Conservation (phyloP, 1,284 basidiomycete genomes). For the Neolentinus lepideus region DNA sequence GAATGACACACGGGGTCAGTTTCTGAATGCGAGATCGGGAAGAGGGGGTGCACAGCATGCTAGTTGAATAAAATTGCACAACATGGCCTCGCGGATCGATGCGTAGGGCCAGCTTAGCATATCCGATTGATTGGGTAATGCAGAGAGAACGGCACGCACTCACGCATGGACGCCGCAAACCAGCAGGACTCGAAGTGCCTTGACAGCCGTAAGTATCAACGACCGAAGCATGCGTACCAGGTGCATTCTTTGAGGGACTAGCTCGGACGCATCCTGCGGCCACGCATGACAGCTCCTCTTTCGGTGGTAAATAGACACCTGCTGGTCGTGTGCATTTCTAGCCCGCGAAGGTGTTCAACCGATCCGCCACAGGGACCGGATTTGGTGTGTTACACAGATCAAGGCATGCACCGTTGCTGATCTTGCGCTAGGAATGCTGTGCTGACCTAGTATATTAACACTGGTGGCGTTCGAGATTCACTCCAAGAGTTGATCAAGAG, state of each 20-base stretch:
- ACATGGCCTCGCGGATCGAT: no score
- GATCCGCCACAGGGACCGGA: background rate
- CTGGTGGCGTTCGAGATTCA: background rate
- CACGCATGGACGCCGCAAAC: no score
- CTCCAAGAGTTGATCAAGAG: background rate
- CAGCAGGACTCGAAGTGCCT: background rate
- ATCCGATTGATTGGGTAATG: no score
- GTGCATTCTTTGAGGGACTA: background rate
- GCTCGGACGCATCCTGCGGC: background rate
- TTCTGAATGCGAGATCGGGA: no score
- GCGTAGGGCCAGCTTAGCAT: no score
- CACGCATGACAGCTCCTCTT: background rate
- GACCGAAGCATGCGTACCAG: background rate
- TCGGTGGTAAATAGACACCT: background rate
- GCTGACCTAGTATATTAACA: background rate
- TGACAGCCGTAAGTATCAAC: background rate
- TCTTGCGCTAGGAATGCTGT: background rate
- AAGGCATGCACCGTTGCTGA: background rate
- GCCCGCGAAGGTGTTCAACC: background rate
- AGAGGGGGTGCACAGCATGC: constrained; percentile 18
- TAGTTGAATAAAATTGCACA: no score
- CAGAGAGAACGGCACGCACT: no score
- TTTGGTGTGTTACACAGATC: background rate
- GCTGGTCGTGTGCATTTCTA: background rate
- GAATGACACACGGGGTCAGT: no score